Conservation (phyloP, 352 stramenopile species). For the Globisporangium abappressorium region DNA sequence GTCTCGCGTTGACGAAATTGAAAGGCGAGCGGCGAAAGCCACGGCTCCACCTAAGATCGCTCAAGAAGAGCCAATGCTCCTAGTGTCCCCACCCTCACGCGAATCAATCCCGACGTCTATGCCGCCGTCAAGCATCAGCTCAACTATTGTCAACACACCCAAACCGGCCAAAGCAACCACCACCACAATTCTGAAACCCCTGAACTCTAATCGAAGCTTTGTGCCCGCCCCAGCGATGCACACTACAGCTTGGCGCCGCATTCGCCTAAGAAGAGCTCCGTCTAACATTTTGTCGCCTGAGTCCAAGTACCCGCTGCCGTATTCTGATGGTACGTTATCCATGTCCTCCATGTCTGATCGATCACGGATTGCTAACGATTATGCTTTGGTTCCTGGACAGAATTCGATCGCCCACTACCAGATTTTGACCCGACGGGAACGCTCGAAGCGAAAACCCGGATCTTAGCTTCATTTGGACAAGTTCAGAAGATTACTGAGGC, state of each 20-base stretch:
- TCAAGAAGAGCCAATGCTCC: background rate
- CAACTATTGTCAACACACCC: background rate
- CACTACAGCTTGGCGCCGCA: conserved; percentile 25
- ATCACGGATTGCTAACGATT: background rate
- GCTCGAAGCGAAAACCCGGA: conserved; percentile 22
- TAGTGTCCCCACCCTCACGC: background rate
- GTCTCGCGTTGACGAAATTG: conserved; percentile 19
- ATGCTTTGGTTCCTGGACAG: conserved; percentile 13
- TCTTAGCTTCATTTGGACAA: conserved; percentile 32
- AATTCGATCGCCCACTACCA: conserved; percentile 33
- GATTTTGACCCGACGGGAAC: conserved; percentile 34
- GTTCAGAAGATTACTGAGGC: conserved; percentile 21
- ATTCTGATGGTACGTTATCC: conserved; percentile 8
- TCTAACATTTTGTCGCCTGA: conserved; percentile 23
- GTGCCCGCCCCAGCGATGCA: conserved; percentile 20
- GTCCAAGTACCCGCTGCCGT: conserved; percentile 12
- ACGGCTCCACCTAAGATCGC: background rate
- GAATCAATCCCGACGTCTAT: conserved; percentile 10
- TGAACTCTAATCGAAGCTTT: conserved; percentile 5
- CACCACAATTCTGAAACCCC: background rate
- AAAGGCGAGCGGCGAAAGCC: conserved; percentile 2
- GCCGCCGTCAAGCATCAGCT: conserved; percentile 9
- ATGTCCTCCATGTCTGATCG: background rate
- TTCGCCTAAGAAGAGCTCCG: conserved; percentile 20
- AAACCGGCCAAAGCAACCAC: background rate